phyloP scores from a whole-genome alignment of 441 rosid species.

The California macrophylla region DNA sequence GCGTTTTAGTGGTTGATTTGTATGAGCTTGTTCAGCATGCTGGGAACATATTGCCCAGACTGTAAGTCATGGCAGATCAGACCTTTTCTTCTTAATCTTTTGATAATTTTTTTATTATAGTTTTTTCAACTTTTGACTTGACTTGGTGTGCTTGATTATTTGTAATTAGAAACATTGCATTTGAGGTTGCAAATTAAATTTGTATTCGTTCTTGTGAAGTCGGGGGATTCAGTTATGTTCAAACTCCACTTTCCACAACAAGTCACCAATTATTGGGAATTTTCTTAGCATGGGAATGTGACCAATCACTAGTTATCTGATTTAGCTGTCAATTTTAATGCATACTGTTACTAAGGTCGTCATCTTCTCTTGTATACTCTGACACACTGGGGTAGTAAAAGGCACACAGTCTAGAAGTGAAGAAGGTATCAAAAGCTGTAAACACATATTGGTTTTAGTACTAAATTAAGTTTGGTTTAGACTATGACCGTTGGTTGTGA shows the following conservation, averaged over 20 bases:
- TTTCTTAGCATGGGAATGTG: neutral
- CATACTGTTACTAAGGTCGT: neutral
- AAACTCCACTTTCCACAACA: neutral
- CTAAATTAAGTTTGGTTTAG: neutral
- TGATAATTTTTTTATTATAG: neutral
- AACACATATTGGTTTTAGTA: neutral
- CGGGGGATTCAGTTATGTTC: neutral
- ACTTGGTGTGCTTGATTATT: neutral
- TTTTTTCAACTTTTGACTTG: neutral
- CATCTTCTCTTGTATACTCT: neutral
- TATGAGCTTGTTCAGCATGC: constrained; percentile 74
- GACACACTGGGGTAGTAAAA: neutral
- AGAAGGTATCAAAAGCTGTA: neutral
- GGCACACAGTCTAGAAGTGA: neutral
- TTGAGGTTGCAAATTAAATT: neutral
- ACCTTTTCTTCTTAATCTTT: neutral
- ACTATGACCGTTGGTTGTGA: neutral
- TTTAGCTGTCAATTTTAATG: neutral
- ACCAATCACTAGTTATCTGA: neutral
- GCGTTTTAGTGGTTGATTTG: constrained; percentile 48
- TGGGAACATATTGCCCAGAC: constrained; percentile 55
- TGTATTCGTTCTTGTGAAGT: neutral
- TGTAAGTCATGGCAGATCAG: constrained; percentile 25
- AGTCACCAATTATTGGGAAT: neutral
- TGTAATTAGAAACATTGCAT: neutral